Percentiles rank a stretch among this genome's conserved stretches.
Evolutionary conservation across 2,329 filamentous ascomycete species (phyloP).

Genomic region (Dactylellina drechsleri): DNA sequence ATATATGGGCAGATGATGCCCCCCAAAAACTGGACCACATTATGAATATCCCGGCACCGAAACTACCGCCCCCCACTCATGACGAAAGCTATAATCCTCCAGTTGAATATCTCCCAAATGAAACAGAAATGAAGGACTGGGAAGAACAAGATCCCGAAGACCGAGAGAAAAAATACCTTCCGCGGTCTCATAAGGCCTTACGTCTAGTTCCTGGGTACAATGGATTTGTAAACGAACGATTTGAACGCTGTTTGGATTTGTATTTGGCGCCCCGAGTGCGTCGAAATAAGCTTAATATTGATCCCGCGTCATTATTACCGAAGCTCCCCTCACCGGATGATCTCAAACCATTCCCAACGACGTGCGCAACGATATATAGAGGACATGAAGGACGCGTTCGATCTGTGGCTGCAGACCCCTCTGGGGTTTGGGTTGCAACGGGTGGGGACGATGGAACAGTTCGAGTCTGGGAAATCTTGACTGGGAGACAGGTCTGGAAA

Average conservation of each 20-base stretch:
- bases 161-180: slow-evolving; percentile 86
- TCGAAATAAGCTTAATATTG: slow-evolving; percentile 94
- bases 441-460: slow-evolving; percentile 95
- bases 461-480: slow-evolving; percentile 86
- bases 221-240: slow-evolving; percentile 90
- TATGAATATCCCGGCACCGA: slow-evolving; percentile 95
- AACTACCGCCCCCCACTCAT: slow-evolving; percentile 90
- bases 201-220: slow-evolving; percentile 93
- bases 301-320: slow-evolving; percentile 88
- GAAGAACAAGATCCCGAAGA: slow-evolving; percentile 88
- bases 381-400: slow-evolving; percentile 91
- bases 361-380: slow-evolving; percentile 84
- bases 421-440: slow-evolving; percentile 84
- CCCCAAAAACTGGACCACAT: slow-evolving; percentile 78
- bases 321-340: slow-evolving; percentile 94
- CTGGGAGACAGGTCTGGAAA: slow-evolving; percentile 87
- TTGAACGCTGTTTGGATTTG: slow-evolving; percentile 92
- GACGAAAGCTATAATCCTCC: slow-evolving; percentile 97
- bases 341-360: slow-evolving; percentile 91
- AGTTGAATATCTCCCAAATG: slow-evolving; percentile 87
- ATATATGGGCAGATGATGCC: slow-evolving; percentile 94
- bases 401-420: slow-evolving; percentile 83
- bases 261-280: slow-evolving; percentile 93
- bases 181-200: slow-evolving; percentile 81
- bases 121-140: slow-evolving; percentile 85